These are phyloP conservation scores for Aspergillus quadricinctus DNA, from an alignment of 2,329 filamentous ascomycete species.

Conservation along the genomic window DNA sequence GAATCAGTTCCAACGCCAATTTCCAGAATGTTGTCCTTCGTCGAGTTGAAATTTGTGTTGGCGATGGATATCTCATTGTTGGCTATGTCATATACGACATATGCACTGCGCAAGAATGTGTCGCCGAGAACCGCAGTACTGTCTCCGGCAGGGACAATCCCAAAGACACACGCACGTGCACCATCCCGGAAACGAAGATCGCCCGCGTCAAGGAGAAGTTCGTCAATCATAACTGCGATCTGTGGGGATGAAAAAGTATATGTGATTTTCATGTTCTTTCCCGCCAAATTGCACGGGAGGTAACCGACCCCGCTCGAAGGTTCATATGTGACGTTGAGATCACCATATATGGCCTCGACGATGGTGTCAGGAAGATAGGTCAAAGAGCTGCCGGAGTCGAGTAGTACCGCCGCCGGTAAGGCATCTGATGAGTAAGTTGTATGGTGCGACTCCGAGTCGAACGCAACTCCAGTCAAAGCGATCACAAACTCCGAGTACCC, in stretches of 20 bases:
- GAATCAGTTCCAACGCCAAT: constrained; percentile 47
- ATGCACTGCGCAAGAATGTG: constrained; percentile 59
- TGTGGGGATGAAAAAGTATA: constrained; percentile 55
- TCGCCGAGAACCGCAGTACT: constrained; percentile 54
- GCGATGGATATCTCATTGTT: constrained; percentile 60
- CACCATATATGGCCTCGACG: constrained; percentile 49
- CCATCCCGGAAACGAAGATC: constrained; percentile 33
- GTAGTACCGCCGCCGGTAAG: constrained; percentile 39
- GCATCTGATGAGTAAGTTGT: constrained; percentile 29
- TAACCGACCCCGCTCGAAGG: constrained; percentile 49
- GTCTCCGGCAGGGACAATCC: constrained; percentile 48
- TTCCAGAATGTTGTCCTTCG: constrained; percentile 47
- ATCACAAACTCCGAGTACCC: constrained; percentile 62
- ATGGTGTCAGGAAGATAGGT: constrained; percentile 36
- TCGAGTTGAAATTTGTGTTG: constrained; percentile 58
- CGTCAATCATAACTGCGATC: constrained; percentile 52
- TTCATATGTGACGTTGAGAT: constrained; percentile 58
- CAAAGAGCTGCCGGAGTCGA: constrained; percentile 39
- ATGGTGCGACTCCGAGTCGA: constrained; percentile 20
- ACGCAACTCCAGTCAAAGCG: constrained; percentile 59
- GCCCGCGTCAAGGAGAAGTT: constrained; percentile 53
- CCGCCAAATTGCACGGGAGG: constrained; percentile 51
- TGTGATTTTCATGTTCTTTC: constrained; percentile 47
- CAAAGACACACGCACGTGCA: constrained; percentile 40
- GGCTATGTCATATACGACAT: constrained; percentile 58